Base-by-base conservation (phyloP, 306 rosid genomes). In the Psophocarpus tetragonolobus region DNA sequence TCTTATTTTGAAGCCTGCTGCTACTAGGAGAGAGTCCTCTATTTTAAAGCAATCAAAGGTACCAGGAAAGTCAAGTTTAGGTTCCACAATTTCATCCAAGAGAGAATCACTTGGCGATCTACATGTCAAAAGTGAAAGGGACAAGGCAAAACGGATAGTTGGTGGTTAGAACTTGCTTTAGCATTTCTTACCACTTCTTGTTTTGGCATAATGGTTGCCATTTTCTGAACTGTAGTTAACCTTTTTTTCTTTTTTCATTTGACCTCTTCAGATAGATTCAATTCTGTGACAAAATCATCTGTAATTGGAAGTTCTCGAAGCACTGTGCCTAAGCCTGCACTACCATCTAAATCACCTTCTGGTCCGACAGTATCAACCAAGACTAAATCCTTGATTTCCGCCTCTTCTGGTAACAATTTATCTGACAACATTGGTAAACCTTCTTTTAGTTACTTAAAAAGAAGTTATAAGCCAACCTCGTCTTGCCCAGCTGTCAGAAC, bases 71-170 rank as follows among this genome's bases (percentile, higher is more conserved):
- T 84, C 86, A 65, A 84, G 57, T 78, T 76, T 91, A n/a, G 83
- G 78, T 88, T 77, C 93, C 80, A 62, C 86, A 45, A 27, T 83
- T 53, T 73, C 85, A 32, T 80, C 85, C 75, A 93, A 91, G 85
- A 96, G 93, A 86, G 91, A 84, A 53, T 92, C 96, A 12, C 54
- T 88, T 20, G 87, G 95, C 38, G 82, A 76, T 70, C 75, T 51
- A 21, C 88, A 65, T 80, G 26, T 72, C 72, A 85, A 81, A 77
- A 41, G n/a, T 30, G 96, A 75, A 76, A 87, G 77, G 71, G 90
- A 87, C 72, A 87, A 62, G 56, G 74, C 68, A 56, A 92, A 80
- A 84, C 78, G 51, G 50, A 53, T 81, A 82, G 68, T 77, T 72
- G 91, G 98, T 87, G 88, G 88, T 85, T 39, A 80, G 81, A 77